Evolutionary conservation across 352 stramenopile species (phyloP).

Genomic region (Phytopythium aichiense): DNA sequence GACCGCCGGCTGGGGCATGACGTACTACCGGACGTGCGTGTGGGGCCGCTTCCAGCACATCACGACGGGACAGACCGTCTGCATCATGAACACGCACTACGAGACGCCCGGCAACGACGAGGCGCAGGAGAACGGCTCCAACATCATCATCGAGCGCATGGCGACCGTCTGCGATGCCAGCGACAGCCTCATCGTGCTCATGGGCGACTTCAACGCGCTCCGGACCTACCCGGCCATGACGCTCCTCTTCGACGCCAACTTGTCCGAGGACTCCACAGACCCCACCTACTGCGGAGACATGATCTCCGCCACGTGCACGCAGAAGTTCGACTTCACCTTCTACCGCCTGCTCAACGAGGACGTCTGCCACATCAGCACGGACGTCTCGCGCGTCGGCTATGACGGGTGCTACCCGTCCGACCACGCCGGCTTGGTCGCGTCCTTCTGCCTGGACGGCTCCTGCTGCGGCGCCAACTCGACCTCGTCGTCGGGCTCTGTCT

Average conservation of each 20-base stretch:
- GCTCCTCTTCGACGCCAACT: slow-evolving; percentile 41
- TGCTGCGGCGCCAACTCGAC: slow-evolving; percentile 48
- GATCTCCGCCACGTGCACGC: slow-evolving; percentile 43
- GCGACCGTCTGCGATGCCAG: slow-evolving; percentile 39
- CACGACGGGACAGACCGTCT: slow-evolving; percentile 52
- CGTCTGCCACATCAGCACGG: slow-evolving; percentile 47
- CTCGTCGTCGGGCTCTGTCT: slow-evolving; percentile 13
- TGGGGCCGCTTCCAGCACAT: slow-evolving; percentile 75
- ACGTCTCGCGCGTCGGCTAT: slow-evolving; percentile 61
- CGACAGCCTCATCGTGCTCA: slow-evolving; percentile 63
- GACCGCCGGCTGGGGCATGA: slow-evolving; percentile 57
- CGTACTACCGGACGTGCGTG: slow-evolving; percentile 66
- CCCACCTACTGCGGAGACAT: slow-evolving; percentile 70
- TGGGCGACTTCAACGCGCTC: slow-evolving; percentile 71
- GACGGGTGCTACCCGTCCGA: slow-evolving; percentile 73
- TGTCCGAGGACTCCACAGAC: slow-evolving; percentile 46
- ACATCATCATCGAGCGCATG: slow-evolving; percentile 58
- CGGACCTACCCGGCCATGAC: slow-evolving; percentile 63
- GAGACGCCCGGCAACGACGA: slow-evolving; percentile 75
- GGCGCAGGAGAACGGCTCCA: slow-evolving; percentile 58
- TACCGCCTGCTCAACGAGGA: slow-evolving; percentile 31
- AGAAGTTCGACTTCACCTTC: slow-evolving; percentile 74
- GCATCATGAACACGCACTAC: slow-evolving; percentile 80
- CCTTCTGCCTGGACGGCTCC: slow-evolving; percentile 51
- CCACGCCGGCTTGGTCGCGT: slow-evolving; percentile 53